A percentile compares a stretch with the other conserved stretches of the same genome.
phyloP scores from a whole-genome alignment of 2,329 filamentous ascomycete genomes.

The Colletotrichum caudatum region DNA sequence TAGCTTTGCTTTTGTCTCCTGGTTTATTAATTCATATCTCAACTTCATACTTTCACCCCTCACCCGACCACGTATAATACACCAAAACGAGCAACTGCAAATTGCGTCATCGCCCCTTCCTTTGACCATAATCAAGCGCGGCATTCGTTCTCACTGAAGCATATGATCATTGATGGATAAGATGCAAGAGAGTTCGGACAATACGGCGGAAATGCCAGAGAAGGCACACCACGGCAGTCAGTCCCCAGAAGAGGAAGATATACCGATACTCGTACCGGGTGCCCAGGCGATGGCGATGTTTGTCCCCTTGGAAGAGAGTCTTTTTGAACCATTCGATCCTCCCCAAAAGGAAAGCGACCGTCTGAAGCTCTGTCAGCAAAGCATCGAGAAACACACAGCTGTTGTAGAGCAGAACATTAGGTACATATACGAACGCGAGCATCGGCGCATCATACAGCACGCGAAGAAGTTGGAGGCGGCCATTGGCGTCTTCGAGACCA shows the following conservation, averaged over 20 bases:
- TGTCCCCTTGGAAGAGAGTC: constrained; percentile 49
- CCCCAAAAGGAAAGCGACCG: constrained; percentile 48
- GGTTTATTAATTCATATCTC: neutral
- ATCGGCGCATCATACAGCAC: constrained; percentile 46
- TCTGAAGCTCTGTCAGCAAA: constrained; percentile 47
- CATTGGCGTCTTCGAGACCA: constrained; percentile 13
- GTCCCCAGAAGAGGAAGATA: constrained; percentile 28
- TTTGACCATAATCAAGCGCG: neutral
- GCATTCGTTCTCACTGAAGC: neutral
- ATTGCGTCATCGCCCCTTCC: neutral
- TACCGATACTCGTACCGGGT: constrained; percentile 45
- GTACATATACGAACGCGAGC: constrained; percentile 52
- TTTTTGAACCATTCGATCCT: constrained; percentile 46
- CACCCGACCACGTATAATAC: neutral
- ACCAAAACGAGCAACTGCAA: neutral
- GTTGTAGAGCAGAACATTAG: constrained; percentile 50
- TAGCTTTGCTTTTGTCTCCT: neutral
- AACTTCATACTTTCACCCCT: constrained; percentile 5
- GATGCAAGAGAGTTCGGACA: constrained; percentile 1
- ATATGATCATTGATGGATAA: neutral
- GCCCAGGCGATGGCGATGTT: constrained; percentile 47
- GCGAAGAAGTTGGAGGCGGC: constrained; percentile 40
- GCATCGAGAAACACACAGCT: constrained; percentile 48
- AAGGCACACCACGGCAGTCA: neutral
- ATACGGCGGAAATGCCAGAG: neutral